phyloP scores from a whole-genome alignment of 2,329 filamentous ascomycete genomes.

The Aspergillus neoniger region DNA sequence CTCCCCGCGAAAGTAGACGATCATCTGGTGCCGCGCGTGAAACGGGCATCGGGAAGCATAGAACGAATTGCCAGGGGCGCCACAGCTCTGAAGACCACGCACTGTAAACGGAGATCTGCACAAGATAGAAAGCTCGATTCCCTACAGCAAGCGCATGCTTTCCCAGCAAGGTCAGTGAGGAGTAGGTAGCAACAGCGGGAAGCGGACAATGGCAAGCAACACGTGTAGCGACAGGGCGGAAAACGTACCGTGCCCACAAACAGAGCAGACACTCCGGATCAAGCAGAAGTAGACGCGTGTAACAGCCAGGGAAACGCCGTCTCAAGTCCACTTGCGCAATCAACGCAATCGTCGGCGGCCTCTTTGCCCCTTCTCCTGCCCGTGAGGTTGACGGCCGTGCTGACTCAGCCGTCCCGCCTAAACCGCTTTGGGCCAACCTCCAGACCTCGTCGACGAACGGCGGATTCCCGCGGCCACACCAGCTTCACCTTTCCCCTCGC shows the following conservation, averaged over 20 bases:
- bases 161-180: slow-evolving; percentile 20
- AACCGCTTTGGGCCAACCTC: slow-evolving; percentile 30
- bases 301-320: slow-evolving; percentile 23
- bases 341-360: slow-evolving; percentile 34
- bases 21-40: slow-evolving; percentile 30
- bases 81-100: slow-evolving; percentile 11
- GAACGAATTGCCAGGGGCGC: slow-evolving; percentile 19
- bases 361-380: slow-evolving; percentile 34
- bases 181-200: slow-evolving; percentile 21
- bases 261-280: slow-evolving; percentile 11
- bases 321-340: slow-evolving; percentile 29
- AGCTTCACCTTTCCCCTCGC: slow-evolving; percentile 11
- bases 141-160: slow-evolving; percentile 14
- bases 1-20: slow-evolving; percentile 27
- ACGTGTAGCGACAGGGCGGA: slow-evolving; percentile 25
- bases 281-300: slow-evolving; percentile 28
- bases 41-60: slow-evolving; percentile 29
- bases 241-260: slow-evolving; percentile 18
- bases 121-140: neutral
- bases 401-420: slow-evolving; percentile 38
- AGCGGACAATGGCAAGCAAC: slow-evolving; percentile 27
- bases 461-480: slow-evolving; percentile 20
- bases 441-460: slow-evolving; percentile 32
- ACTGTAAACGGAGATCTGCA: neutral
- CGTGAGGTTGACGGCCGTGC: slow-evolving; percentile 40